Evolutionary conservation across 1,139 yeast genomes (phyloP), one percentile per base, ranked within the genome.

Genomic region (Magnusiomyces sp.): DNA sequence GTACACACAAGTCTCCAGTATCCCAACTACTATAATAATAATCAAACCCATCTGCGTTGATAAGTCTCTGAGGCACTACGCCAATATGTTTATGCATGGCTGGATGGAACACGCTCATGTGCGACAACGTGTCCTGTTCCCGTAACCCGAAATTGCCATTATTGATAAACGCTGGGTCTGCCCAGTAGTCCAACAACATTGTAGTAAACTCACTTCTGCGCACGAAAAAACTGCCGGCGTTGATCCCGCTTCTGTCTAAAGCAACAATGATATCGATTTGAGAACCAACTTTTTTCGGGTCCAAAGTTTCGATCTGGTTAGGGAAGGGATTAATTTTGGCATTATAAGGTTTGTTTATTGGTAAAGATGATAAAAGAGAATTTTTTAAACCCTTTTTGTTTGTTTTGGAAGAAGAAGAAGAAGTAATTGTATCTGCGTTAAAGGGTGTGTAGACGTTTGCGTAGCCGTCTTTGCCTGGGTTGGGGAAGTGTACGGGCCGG

Each of bases 221-320:
- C 36, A 69, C 40, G 51, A 69, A 60, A 46, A 69, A 63, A 4
- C 71, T 65, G 5, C 72, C 72, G 1, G 71, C 66, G 46, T 68
- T 69, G 32, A 69, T 49, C 4, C 69, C 67, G 39, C 59, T 50
- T 47, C 50, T 43, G 51, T 65, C 69, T 45, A 64, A 67, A n/a
- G 61, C 47, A 11, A 63, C 50, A 14, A 65, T 55, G 29, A 65
- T 33, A 32, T 60, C 59, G 31, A 65, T 50, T 5, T 61, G 53
- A n/a, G 50, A 42, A n/a, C n/a, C n/a, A n/a, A n/a, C n/a, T n/a
- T n/a, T n/a, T n/a, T n/a, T n/a, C 29, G 56, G 46, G 13, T 59
- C 54, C 6, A 61, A 42, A 27, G 59, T 58, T 9, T 51, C 59
- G 2, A 47, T 31, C 20, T 53, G 50, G 20, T 62, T 62, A 34